Percentiles rank a stretch among this genome's conserved stretches.
These are phyloP conservation scores for Pogostemon cablin DNA, from an alignment of 257 asterid species.

Conservation along the genomic window DNA sequence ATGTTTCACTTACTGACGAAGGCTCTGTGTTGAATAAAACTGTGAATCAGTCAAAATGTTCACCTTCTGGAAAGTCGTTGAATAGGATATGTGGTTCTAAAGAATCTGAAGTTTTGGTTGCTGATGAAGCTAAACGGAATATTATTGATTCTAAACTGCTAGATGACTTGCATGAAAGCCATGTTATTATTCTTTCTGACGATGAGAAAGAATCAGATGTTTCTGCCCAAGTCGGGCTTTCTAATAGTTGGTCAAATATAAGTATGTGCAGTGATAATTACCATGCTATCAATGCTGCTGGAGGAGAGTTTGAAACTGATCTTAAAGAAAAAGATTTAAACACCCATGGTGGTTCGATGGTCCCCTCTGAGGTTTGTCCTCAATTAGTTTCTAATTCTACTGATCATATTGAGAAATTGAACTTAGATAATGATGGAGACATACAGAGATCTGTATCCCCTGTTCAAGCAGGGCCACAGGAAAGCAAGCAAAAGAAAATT, in stretches of 20 bases:
- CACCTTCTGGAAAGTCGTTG: constrained; percentile 40
- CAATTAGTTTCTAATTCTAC: constrained; percentile 37
- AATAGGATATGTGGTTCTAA: constrained; percentile 32
- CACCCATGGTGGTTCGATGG: constrained; percentile 30
- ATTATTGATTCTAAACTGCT: constrained; percentile 38
- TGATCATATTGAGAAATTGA: constrained; percentile 38
- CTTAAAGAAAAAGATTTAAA: constrained; percentile 38
- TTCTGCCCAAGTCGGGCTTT: constrained; percentile 40
- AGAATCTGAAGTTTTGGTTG: constrained; percentile 40
- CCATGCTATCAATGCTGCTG: constrained; percentile 40
- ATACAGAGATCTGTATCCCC: constrained; percentile 36
- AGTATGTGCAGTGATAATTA: constrained; percentile 35
- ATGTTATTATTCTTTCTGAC: constrained; percentile 61
- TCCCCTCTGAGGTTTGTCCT: constrained; percentile 36
- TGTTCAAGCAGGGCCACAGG: constrained; percentile 42
- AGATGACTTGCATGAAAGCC: constrained; percentile 39
- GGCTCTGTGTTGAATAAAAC: constrained; percentile 39
- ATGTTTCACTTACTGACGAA: constrained; percentile 58
- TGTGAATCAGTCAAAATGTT: constrained; percentile 31
- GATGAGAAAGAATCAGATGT: constrained; percentile 64
- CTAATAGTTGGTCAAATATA: constrained; percentile 37
- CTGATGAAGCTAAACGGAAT: constrained; percentile 41
- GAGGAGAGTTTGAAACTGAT: constrained; percentile 37
- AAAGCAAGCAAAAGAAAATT: constrained; percentile 38
- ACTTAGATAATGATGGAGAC: constrained; percentile 34